Base-by-base conservation (phyloP, 2,329 filamentous ascomycete species). In the Tolypocladium album region DNA sequence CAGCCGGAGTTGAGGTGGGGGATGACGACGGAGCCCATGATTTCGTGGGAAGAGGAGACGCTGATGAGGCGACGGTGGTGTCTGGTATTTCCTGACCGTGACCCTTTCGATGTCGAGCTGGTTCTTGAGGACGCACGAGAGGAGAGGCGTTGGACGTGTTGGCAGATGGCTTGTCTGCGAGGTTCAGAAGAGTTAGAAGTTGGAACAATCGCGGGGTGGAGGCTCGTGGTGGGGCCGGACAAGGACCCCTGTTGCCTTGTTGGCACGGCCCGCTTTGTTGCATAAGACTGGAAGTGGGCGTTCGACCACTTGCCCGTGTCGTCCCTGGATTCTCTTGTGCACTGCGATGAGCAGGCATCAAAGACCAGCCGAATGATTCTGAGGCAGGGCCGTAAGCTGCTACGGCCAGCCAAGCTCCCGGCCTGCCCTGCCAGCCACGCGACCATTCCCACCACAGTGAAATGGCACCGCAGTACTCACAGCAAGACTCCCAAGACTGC, bases 1-100 rank as follows among this genome's bases (percentile, higher is more conserved):
- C 93, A 99, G 74, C 90, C 94, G 50, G 89, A 92, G 67, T 85
- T 84, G 55, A 99, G 83, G 75, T 97, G 93, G 55, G 93, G 93
- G 58, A 99, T 86, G 57, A 96, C 89, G 64, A 97, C 89, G 69
- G 92, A 96, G 68, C 92, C 91, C 81, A 84, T 84, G 63, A 64
- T 56, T 17, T 12, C 43, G 58, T 3, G 43, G 52, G 15, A 4
- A 5, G 55, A 27, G 20, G 38, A 31, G 24, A 45, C 17, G 38
- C 31, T 38, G 57, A 31, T 11, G 53, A 39, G 22, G 59, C 56
- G 24, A 13, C 31, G 31, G 8, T 20, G 20, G 20, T 20, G 50
- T 2, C 50, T 53, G 36, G 27, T n/a, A 9, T 11, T 53, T 20
- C 50, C n/a, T 22, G 11, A 4, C 31, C 20, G 31, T 11, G 31